Conservation (phyloP, 2,329 filamentous ascomycete genomes). For the Mariannaea sp. region DNA sequence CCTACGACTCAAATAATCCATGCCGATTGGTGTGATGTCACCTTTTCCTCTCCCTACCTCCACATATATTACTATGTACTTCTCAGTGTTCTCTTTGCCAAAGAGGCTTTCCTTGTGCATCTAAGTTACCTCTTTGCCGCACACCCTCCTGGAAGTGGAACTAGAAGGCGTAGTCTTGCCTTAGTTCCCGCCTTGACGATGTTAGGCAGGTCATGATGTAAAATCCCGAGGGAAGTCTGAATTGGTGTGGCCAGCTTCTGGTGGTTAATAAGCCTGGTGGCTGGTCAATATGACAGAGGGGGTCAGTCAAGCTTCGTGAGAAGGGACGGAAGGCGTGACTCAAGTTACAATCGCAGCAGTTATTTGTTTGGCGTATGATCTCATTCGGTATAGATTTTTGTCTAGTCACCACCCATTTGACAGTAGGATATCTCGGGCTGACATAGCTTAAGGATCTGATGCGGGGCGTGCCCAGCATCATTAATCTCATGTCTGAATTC, state of each 20-base stretch:
- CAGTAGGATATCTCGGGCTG: too few relatives aligned
- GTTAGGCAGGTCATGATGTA: slow-evolving; percentile 9
- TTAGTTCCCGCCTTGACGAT: slow-evolving; percentile 23
- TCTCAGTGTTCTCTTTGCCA: not conserved
- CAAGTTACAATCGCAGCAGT: slow-evolving; percentile 1
- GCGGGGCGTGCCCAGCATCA: slow-evolving; percentile 1
- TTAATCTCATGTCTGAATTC: slow-evolving; percentile 1
- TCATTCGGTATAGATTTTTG: too few relatives aligned
- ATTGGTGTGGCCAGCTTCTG: not conserved
- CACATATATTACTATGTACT: too few relatives aligned
- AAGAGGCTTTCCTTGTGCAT: not conserved
- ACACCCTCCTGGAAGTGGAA: not conserved
- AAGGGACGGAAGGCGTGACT: slow-evolving; percentile 3
- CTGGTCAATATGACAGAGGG: slow-evolving; percentile 5
- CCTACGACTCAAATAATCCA: slow-evolving; percentile 7
- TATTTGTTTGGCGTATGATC: slow-evolving; percentile 7
- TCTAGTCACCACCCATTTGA: too few relatives aligned
- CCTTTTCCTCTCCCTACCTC: slow-evolving; percentile 10
- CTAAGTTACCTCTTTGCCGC: slow-evolving; percentile 8
- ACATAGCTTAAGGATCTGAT: too few relatives aligned
- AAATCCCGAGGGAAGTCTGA: not conserved
- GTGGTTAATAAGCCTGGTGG: slow-evolving; percentile 19
- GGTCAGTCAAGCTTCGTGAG: not conserved
- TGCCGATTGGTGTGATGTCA: slow-evolving; percentile 14
- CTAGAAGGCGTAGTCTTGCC: slow-evolving; percentile 10